phyloP scores from a whole-genome alignment of 2,329 filamentous ascomycete species.

The Dryadomyces sulphureus region DNA sequence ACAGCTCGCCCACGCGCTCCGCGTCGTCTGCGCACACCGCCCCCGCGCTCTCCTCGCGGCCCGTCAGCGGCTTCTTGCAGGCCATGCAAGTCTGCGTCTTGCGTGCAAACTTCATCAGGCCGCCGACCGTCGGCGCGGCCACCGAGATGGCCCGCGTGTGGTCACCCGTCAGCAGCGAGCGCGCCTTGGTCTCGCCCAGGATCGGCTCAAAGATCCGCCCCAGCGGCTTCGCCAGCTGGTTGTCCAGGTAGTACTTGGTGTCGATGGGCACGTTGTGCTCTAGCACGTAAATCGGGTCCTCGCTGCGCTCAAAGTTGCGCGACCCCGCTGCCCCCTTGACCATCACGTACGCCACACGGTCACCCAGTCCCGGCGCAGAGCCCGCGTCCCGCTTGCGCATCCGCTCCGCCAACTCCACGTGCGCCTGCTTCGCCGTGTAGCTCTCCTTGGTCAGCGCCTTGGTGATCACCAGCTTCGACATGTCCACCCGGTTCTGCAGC shows the following conservation, averaged over 20 bases:
- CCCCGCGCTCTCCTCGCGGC: slow-evolving; percentile 55
- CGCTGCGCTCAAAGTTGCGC: slow-evolving; percentile 93
- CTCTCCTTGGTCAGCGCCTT: slow-evolving; percentile 86
- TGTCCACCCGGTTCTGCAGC: slow-evolving; percentile 93
- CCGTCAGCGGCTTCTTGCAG: slow-evolving; percentile 87
- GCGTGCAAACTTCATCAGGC: slow-evolving; percentile 96
- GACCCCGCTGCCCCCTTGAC: slow-evolving; percentile 77
- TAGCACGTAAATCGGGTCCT: slow-evolving; percentile 92
- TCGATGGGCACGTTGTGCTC: slow-evolving; percentile 98
- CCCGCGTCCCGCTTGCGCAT: slow-evolving; percentile 97
- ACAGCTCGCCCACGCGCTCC: slow-evolving; percentile 77
- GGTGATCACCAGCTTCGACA: slow-evolving; percentile 98
- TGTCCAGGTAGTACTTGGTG: slow-evolving; percentile 96
- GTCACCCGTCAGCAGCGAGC: slow-evolving; percentile 73
- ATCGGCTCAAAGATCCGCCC: slow-evolving; percentile 96
- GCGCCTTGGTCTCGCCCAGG: slow-evolving; percentile 70
- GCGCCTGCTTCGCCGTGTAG: slow-evolving; percentile 86
- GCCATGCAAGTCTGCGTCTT: slow-evolving; percentile 98
- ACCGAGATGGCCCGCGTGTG: slow-evolving; percentile 93
- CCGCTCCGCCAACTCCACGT: slow-evolving; percentile 85
- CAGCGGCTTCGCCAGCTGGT: slow-evolving; percentile 90
- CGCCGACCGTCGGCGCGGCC: slow-evolving; percentile 78
- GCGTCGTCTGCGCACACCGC: slow-evolving; percentile 82
- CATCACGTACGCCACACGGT: slow-evolving; percentile 97
- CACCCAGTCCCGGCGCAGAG: slow-evolving; percentile 80